Conservation (phyloP, 768 basidiomycete genomes). For the Agaricus sinodeliciosus region DNA sequence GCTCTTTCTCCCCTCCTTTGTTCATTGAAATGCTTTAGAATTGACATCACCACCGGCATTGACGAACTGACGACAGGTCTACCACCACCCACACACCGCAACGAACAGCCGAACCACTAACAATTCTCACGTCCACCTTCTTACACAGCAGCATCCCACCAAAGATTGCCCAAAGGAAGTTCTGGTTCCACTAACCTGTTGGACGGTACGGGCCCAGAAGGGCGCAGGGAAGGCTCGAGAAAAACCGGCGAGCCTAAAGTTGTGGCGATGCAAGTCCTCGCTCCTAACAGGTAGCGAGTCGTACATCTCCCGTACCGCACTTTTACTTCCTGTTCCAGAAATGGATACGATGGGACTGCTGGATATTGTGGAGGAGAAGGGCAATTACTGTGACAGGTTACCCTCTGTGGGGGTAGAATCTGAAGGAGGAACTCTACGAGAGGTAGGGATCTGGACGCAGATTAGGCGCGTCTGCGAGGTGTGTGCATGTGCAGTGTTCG, state of each 20-base stretch:
- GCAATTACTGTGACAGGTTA: conserved; percentile 4
- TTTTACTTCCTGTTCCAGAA: conserved; percentile 2
- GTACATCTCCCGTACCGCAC: not conserved
- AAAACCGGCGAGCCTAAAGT: not conserved
- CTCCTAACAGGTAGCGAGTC: not conserved
- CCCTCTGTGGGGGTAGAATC: conserved; percentile 1
- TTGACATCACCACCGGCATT: too few species aligned
- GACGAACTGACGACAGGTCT: too few species aligned
- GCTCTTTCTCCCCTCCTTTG: too few species aligned
- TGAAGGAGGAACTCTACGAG: not conserved
- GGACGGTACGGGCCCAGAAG: not conserved
- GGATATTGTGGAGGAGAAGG: not conserved
- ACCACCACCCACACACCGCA: too few species aligned
- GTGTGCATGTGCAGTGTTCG: not conserved
- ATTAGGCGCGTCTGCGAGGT: not conserved
- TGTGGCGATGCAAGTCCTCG: too few species aligned
- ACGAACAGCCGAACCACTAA: not conserved
- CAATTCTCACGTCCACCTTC: not conserved
- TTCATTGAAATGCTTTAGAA: too few species aligned
- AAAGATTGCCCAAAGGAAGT: not conserved
- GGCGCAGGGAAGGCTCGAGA: not conserved
- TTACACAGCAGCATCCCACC: not conserved
- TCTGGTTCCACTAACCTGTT: not conserved
- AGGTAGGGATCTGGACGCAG: not conserved
- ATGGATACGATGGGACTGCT: conserved; percentile 2